phyloP scores from a whole-genome alignment of 192 early-diverging fungal species.

The Backusella sp. region DNA sequence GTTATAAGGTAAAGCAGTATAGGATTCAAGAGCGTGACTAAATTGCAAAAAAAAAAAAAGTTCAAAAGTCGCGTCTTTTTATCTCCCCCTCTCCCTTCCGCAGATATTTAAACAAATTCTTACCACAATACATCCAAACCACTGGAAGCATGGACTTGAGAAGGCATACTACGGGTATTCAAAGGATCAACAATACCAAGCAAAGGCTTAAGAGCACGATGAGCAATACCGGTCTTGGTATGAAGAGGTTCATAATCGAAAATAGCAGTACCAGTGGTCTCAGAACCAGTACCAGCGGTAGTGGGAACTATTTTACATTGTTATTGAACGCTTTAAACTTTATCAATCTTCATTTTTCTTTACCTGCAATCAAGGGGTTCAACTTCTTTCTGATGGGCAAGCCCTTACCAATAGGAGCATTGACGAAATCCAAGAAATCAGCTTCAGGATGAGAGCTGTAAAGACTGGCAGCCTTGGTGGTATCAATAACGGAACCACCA shows the following conservation, averaged over 20 bases:
- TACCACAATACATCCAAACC: conserved; percentile 84
- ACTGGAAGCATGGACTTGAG: conserved; percentile 79
- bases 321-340: background rate
- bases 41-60: background rate
- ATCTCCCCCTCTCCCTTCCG: background rate
- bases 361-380: conserved; percentile 77
- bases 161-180: conserved; percentile 85
- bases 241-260: conserved; percentile 83
- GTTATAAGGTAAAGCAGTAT: conserved; percentile 86
- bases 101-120: background rate
- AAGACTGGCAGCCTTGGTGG: conserved; percentile 88
- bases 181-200: conserved; percentile 87
- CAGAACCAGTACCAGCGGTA: conserved; percentile 72
- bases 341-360: background rate
- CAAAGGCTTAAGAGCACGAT: conserved; percentile 78
- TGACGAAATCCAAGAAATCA: conserved; percentile 90
- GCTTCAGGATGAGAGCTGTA: conserved; percentile 80
- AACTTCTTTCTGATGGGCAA: conserved; percentile 69
- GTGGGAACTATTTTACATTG: conserved; percentile 34
- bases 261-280: conserved; percentile 92
- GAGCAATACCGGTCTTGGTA: conserved; percentile 90
- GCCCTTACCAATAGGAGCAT: conserved; percentile 88
- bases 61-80: background rate
- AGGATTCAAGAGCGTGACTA: conserved; percentile 87
- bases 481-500: conserved; percentile 90